Percentiles rank a stretch among this genome's conserved stretches.
phyloP scores from a whole-genome alignment of 441 rosid genomes.

The Adansonia madagascariensis region DNA sequence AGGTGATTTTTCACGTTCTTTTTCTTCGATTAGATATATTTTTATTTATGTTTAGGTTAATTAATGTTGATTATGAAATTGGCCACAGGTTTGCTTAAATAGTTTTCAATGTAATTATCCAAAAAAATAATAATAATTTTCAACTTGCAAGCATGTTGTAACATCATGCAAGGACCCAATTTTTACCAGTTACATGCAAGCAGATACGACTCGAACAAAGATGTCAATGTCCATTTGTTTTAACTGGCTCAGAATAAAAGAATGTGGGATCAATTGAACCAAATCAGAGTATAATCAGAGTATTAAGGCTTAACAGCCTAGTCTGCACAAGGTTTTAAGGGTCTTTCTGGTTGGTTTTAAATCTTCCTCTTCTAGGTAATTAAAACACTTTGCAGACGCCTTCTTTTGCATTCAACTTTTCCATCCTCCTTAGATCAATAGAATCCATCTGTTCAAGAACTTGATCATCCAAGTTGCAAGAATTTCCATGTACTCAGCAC shows the following conservation, averaged over 20 bases:
- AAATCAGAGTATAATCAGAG: constrained; percentile 2
- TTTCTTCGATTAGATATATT: neutral
- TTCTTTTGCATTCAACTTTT: constrained; percentile 4
- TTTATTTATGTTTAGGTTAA: neutral
- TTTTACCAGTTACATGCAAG: neutral
- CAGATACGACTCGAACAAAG: neutral
- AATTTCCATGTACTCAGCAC: neutral
- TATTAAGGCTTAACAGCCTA: neutral
- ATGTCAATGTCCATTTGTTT: neutral
- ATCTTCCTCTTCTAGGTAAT: constrained; percentile 6
- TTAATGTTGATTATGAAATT: neutral
- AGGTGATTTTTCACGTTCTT: neutral
- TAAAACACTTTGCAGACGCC: neutral
- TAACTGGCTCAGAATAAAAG: neutral
- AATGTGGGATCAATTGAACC: neutral
- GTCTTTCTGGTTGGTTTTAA: constrained; percentile 1
- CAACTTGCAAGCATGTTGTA: neutral
- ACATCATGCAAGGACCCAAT: neutral
- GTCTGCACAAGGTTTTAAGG: neutral
- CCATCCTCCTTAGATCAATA: neutral
- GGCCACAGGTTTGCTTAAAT: neutral
- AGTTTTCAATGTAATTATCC: neutral
- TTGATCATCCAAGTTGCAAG: constrained; percentile 3
- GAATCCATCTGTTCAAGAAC: neutral
- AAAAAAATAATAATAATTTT: neutral